Base-by-base conservation (phyloP, 805 yeast genomes). In the Lipomyces kockii region DNA sequence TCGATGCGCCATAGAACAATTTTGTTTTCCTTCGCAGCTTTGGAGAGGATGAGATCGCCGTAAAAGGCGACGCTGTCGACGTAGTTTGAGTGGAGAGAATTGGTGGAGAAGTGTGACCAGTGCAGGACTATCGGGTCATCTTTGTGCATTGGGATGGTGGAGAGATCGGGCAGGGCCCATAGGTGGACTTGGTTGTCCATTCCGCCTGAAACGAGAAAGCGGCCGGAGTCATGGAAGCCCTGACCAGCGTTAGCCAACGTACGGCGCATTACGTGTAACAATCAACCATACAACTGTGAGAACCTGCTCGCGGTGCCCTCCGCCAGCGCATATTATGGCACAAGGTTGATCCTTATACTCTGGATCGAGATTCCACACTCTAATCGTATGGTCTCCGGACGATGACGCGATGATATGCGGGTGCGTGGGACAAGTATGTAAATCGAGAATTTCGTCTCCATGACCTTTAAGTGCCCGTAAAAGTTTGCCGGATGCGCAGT, bases 371-470 rank as follows among this genome's bases (percentile, higher is more conserved):
- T 87, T 84, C 91, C 96, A 92, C 2, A 95, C 78, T 49, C 92
- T 82, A 8, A 93, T 83, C 0, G 96, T 87, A 67, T 87, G 82
- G 77, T 94, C 98, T 76, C 94, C 97, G 0, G 97, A 89, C 0
- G 89, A 93, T 0, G 97, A 86, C 1, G 97, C 97, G 8, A 94
- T 39, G 22, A 65, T 51, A 32, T 68, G 67, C 8, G 62, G 58
- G 8, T 27, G 54, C 34, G 63, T 43, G 7, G 70, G 66, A 27
- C 61, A 62, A 4, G 67, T 43, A 39, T 66, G 70, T 49, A 68
- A 27, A 49, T 68, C 71, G 17, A 68, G 62, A 39, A 68, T 68
- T 27, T 68, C 71, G 60, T 68, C 71, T 7, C 71, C 71, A 39
- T 68, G 71, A 29, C 71, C 71, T 11, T 11, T 25, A 12, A 68